Evolutionary conservation across 225 moss, liverwort and hornwort species (phyloP), one percentile per base, ranked within the genome.

Genomic region (Bryoerythrophyllum caledonicum): DNA sequence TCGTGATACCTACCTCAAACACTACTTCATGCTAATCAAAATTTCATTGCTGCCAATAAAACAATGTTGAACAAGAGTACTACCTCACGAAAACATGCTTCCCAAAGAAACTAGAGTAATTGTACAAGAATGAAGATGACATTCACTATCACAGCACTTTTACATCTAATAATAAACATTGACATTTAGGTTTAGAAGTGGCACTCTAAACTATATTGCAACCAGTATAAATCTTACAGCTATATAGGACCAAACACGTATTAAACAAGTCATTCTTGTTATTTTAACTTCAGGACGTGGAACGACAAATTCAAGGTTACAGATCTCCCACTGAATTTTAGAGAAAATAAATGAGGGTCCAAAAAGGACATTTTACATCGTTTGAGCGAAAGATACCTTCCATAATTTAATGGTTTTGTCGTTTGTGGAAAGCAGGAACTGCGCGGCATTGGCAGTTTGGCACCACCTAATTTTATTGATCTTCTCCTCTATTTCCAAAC

Each of bases 391-490:
- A 52, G 66, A 70, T 85, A 94, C 96, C 96, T 96, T 96, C 96
- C 96, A 96, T 74, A 96, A 83, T 86, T 96, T 96, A 80, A 96
- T 94, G 65, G 96, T 96, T 82, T 97, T 97, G 90, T 97, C 96
- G 78, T 97, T 97, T 70, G 96, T 97, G 58, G 96, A 97, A 70
- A 97, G 96, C 76, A 97, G 85, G 82, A 97, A 92, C 84, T 94
- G 91, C 24, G 96, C 91, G 75, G 94, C 91, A 76, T 97, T 97
- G 76, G 94, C 91, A 75, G 96, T 93, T 80, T 94, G 92, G 78
- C 96, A 97, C 96, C 96, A 97, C 87, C 96, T 91, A 82, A 97
- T 97, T 86, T 96, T 96, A 88, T 96, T 96, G 88, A 96, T 96
- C 88, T 96, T 96, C 84, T 96, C 96, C 83, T 96, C 96, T 82